Evolutionary conservation across 257 asterid species (phyloP).

Genomic region (Thymus mandschuricus): DNA sequence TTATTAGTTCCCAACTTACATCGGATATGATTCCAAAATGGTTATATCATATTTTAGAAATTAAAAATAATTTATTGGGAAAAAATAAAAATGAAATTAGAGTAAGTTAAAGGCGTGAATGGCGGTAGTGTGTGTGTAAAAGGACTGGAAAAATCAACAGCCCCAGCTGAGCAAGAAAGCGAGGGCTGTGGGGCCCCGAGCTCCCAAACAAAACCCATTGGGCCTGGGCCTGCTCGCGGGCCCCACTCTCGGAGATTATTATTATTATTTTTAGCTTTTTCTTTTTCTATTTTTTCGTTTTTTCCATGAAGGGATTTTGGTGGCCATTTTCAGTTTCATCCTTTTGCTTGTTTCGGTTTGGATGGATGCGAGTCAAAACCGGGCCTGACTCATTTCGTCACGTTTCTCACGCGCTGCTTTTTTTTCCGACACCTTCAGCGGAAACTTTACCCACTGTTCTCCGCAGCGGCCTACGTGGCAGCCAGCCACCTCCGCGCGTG

Average conservation of each 20-base stretch:
- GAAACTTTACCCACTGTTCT: conserved; percentile 21
- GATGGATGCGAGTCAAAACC: background rate
- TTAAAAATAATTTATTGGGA: too few relatives aligned
- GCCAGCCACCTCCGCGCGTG: conserved; percentile 19
- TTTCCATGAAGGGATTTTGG: background rate
- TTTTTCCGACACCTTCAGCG: conserved; percentile 7
- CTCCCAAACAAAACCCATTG: conserved; percentile 4
- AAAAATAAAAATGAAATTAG: conserved; percentile 29
- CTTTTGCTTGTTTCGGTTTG: background rate
- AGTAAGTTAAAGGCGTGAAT: conserved; percentile 44
- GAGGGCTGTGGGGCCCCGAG: conserved; percentile 38
- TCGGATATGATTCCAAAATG: too few relatives aligned
- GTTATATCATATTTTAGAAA: too few relatives aligned
- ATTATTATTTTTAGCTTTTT: background rate
- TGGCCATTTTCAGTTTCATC: background rate
- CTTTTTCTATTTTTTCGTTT: background rate
- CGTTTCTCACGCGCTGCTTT: conserved; percentile 33
- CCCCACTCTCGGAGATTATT: conserved; percentile 9
- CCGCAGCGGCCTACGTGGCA: background rate
- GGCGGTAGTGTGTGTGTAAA: conserved; percentile 42
- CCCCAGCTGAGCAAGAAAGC: conserved; percentile 39
- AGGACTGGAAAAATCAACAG: conserved; percentile 16
- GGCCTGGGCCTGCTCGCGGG: background rate
- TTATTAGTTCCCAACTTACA: too few relatives aligned
- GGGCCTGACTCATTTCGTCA: conserved; percentile 13